Percentiles rank a stretch among this genome's conserved stretches.
Evolutionary conservation across 1,284 basidiomycete species (phyloP).

Genomic region (Pseudozyma thailandica): DNA sequence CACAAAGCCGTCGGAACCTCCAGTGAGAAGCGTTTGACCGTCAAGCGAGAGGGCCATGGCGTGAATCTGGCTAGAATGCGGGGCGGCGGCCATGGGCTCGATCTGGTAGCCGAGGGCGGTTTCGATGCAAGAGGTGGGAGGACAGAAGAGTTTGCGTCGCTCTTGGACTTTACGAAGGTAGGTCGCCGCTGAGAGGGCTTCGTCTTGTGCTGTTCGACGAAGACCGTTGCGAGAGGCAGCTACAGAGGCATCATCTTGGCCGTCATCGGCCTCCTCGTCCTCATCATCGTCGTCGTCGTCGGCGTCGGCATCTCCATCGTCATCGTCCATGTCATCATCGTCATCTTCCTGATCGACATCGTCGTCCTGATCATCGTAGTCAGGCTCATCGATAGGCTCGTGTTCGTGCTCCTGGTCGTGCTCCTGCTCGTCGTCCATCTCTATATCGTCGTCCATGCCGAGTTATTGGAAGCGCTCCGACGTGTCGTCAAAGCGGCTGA

Average conservation of each 20-base stretch:
- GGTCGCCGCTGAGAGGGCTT: slow-evolving; percentile 24
- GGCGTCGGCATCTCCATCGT: slow-evolving; percentile 27
- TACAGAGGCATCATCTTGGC: slow-evolving; percentile 20
- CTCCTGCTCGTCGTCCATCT: slow-evolving; percentile 50
- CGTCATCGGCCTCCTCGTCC: slow-evolving; percentile 25
- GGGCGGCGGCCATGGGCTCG: slow-evolving; percentile 91
- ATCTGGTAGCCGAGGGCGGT: slow-evolving; percentile 70
- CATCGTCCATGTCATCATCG: slow-evolving; percentile 14
- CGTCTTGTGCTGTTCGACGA: slow-evolving; percentile 14
- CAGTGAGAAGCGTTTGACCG: slow-evolving; percentile 87
- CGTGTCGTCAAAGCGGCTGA: not conserved
- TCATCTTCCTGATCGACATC: slow-evolving; percentile 22
- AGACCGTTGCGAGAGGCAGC: slow-evolving; percentile 17
- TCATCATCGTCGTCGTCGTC: slow-evolving; percentile 22
- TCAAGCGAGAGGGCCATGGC: slow-evolving; percentile 85
- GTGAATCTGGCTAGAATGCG: slow-evolving; percentile 87
- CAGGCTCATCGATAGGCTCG: slow-evolving; percentile 26
- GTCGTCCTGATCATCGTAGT: slow-evolving; percentile 32
- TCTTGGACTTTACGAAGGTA: slow-evolving; percentile 39
- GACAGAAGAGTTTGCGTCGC: slow-evolving; percentile 34
- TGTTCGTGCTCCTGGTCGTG: slow-evolving; percentile 30
- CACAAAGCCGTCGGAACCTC: slow-evolving; percentile 92
- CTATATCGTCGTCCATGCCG: slow-evolving; percentile 50
- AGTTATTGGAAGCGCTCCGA: not conserved
- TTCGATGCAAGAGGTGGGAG: slow-evolving; percentile 17